Percentiles rank a stretch among this genome's conserved stretches.
These are phyloP conservation scores for Starmerella sp. DNA, from an alignment of 805 yeast species.

Conservation along the genomic window DNA sequence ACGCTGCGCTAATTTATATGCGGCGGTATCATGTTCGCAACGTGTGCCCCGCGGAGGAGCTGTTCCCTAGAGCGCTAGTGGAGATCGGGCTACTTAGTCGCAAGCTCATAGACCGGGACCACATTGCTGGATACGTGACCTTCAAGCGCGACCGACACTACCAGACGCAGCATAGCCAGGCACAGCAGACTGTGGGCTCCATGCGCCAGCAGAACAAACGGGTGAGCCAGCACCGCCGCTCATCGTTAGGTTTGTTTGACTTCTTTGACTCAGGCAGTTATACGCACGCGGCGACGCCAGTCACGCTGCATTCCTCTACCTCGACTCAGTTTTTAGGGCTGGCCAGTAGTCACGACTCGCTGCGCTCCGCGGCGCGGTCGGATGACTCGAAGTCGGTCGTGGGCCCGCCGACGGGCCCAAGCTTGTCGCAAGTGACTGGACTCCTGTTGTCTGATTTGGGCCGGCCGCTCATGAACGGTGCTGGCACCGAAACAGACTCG, in stretches of 20 bases:
- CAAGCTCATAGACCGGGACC: conserved; percentile 27
- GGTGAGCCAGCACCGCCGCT: conserved; percentile 16
- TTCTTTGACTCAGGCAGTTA: conserved; percentile 14
- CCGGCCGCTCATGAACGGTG: conserved; percentile 17
- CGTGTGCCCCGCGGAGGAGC: conserved; percentile 29
- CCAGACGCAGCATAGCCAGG: conserved; percentile 11
- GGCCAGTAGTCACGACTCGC: conserved; percentile 15
- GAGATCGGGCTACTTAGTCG: conserved; percentile 27
- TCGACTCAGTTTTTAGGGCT: conserved; percentile 18
- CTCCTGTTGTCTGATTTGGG: conserved; percentile 29
- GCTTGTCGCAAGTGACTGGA: conserved; percentile 14
- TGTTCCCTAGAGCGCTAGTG: conserved; percentile 29
- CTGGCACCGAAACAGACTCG: conserved; percentile 30
- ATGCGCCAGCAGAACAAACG: conserved; percentile 1
- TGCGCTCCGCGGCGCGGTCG: conserved; percentile 1
- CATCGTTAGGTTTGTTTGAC: conserved; percentile 20
- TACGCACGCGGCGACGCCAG: conserved; percentile 6
- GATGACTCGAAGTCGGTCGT: background rate
- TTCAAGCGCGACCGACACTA: conserved; percentile 22
- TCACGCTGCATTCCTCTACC: conserved; percentile 17
- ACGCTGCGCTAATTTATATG: conserved; percentile 25
- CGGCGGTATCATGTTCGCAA: conserved; percentile 27
- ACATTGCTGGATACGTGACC: conserved; percentile 14
- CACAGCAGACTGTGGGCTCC: conserved; percentile 2
- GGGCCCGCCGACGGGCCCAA: conserved; percentile 16